Base-by-base conservation (phyloP, 2,329 filamentous ascomycete species). In the Camillea tinctor region DNA sequence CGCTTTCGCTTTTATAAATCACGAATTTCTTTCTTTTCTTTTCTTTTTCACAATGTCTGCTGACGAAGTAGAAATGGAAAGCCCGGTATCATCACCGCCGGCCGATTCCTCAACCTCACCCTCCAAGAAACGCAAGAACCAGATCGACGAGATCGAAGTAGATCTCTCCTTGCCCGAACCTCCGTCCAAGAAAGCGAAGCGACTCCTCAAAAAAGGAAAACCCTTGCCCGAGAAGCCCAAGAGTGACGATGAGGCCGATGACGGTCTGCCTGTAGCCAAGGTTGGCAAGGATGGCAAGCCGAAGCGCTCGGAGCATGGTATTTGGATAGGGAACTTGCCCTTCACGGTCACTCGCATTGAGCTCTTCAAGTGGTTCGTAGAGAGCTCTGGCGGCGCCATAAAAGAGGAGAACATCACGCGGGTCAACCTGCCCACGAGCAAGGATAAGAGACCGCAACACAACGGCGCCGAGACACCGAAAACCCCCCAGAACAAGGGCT, bases 251-350 rank as follows among this genome's bases (percentile, higher is more conserved):
- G 77, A 80, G 58, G 71, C 72, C 4, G 70, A 79, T 62, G 72
- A 70, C 23, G 68, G 66, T 3, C 67, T 72, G 7, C 48, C 59
- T 0, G 50, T 71, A 11, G 68, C 69, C 0, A 69, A 72, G 19
- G 64, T 61, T 15, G 68, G 70, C 61, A 77, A 79, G 59, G 69
- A 74, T 48, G 71, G 74, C 55, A 79, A 82, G 57, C 80, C 83
- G 66, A 78, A 81, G 67, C 88, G 92, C 61, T 95, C 92, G 9
- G 87, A 91, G 19, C 88, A 92, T 75, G 92, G 93, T 63, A 86
- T 99, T 66, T 99, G 95, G 95, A 91, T 99, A 68, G 95, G 96
- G 69, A 99, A 99, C 76, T 78, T 99, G 64, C 86, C 90, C n/a
- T 99, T 94, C 81, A 86, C 85, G 52, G 81, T 89, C 49, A 95